phyloP scores from a whole-genome alignment of 2,329 filamentous ascomycete species.

The Penicillium sp. region DNA sequence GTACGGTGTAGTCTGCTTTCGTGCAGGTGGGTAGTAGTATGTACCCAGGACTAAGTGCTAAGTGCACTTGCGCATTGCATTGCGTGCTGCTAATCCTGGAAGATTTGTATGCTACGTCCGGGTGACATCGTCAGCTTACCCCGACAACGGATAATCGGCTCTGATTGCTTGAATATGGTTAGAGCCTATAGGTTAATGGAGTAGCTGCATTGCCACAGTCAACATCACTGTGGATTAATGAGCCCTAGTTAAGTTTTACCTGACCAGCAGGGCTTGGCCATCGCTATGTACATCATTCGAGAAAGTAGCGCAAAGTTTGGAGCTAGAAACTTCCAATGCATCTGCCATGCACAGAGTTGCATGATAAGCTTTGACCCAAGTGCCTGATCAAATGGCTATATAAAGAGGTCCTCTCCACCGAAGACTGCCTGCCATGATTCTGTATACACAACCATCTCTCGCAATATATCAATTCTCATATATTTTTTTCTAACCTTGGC shows the following conservation, averaged over 20 bases:
- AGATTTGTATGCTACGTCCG: background rate
- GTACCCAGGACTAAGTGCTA: background rate
- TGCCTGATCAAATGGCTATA: background rate
- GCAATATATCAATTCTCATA: background rate
- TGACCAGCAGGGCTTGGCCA: background rate
- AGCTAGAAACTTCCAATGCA: background rate
- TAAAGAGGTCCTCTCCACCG: background rate
- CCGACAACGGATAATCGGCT: too few relatives aligned
- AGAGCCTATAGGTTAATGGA: background rate
- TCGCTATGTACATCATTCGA: background rate
- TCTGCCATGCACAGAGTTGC: background rate
- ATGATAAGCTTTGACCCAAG: background rate
- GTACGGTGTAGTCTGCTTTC: background rate
- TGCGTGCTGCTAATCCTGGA: background rate
- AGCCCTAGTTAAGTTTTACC: background rate
- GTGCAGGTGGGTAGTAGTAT: background rate
- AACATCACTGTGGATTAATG: background rate
- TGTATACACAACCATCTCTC: background rate
- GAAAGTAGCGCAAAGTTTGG: background rate
- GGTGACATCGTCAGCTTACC: background rate
- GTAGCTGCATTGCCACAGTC: background rate
- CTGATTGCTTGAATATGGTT: background rate
- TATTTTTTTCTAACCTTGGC: background rate
- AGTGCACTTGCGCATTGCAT: background rate
- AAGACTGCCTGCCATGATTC: background rate